These are phyloP conservation scores for Lecanicillium sp. DNA, from an alignment of 2,329 filamentous ascomycete genomes.

Conservation along the genomic window DNA sequence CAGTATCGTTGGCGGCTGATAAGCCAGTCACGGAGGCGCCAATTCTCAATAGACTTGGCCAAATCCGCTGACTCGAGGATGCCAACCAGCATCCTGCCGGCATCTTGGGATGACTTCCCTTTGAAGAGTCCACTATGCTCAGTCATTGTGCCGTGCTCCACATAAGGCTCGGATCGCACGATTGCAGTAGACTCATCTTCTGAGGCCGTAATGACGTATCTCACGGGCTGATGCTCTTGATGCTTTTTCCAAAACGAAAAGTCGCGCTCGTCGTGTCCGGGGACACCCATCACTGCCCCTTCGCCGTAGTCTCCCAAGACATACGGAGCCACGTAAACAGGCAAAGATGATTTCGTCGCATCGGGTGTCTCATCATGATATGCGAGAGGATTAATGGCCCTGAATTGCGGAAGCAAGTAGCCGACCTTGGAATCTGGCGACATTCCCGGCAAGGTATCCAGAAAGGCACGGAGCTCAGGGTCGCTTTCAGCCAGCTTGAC, in stretches of 20 bases:
- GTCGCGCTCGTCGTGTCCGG: slow-evolving; percentile 74
- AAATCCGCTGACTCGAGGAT: slow-evolving; percentile 45
- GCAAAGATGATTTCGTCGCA: slow-evolving; percentile 49
- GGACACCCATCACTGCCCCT: slow-evolving; percentile 87
- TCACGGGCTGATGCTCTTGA: slow-evolving; percentile 48
- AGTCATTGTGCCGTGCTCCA: slow-evolving; percentile 60
- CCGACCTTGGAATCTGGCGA: slow-evolving; percentile 55
- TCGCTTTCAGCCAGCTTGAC: slow-evolving; percentile 50
- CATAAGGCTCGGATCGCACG: slow-evolving; percentile 45
- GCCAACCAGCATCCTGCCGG: slow-evolving; percentile 50
- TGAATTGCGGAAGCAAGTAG: slow-evolving; percentile 54
- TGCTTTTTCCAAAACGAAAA: slow-evolving; percentile 74
- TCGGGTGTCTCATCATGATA: slow-evolving; percentile 42
- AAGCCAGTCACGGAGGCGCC: slow-evolving; percentile 81
- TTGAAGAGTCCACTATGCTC: slow-evolving; percentile 55
- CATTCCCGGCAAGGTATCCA: slow-evolving; percentile 51
- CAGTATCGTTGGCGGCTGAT: slow-evolving; percentile 90
- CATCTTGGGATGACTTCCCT: slow-evolving; percentile 54
- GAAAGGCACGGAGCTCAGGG: slow-evolving; percentile 55
- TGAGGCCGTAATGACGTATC: slow-evolving; percentile 50
- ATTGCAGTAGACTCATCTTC: slow-evolving; percentile 37
- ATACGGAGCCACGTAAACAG: slow-evolving; percentile 76
- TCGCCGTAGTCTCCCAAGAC: slow-evolving; percentile 80
- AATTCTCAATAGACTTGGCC: slow-evolving; percentile 60
- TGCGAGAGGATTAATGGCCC: slow-evolving; percentile 58